Base-by-base conservation (phyloP, 1,284 basidiomycete genomes). In the Exobasidium rhododendri region DNA sequence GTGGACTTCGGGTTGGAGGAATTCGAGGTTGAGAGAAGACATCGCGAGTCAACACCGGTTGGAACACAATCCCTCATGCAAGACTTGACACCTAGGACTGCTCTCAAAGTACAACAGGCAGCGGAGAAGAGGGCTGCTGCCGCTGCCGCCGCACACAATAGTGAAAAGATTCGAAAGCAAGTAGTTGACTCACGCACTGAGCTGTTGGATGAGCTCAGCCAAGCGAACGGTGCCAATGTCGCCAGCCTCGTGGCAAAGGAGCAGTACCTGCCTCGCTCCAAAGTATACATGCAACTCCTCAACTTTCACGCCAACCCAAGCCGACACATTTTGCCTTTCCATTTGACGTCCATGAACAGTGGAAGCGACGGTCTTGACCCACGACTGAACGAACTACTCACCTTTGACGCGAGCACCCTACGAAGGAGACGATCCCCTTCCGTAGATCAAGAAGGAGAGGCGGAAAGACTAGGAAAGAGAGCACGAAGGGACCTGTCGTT, bases 241-340 rank as follows among this genome's bases (percentile, higher is more conserved):
- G 85, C 88, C 61, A 78, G 14, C 4, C 13, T 77, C 43, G 35
- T 75, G 67, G 20, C 61, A 44, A 66, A 81, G 64, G 88, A 91
- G 64, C 86, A 87, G 56, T 93, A 88, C 78, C 86, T 96, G 52
- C 91, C 92, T 4, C 86, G 88, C 30, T 91, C 92, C 11, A 83
- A 89, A 1, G 84, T 89, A 56, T 86, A 91, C 57, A 87, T 92
- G 84, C 87, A 88, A 24, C 83, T 94, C 7, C 84, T 90, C 56
- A 87, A 90, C 74, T 91, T 94, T 70, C 86, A 89, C 40, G 86
- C 88, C 26, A 91, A 96, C 73, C 92, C 92, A 14, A 82, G 14
- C 14, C n/a, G 26, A 50, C 20, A 28, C 4, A 26, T 50, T 26
- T 26, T 24, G 4, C 47, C 47, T 5, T n/a, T n/a, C n/a, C n/a